Percentiles rank a stretch among this genome's conserved stretches.
These are phyloP conservation scores for Chlamydomonas asymmetrica DNA, from an alignment of 139 green algal species.

Conservation along the genomic window DNA sequence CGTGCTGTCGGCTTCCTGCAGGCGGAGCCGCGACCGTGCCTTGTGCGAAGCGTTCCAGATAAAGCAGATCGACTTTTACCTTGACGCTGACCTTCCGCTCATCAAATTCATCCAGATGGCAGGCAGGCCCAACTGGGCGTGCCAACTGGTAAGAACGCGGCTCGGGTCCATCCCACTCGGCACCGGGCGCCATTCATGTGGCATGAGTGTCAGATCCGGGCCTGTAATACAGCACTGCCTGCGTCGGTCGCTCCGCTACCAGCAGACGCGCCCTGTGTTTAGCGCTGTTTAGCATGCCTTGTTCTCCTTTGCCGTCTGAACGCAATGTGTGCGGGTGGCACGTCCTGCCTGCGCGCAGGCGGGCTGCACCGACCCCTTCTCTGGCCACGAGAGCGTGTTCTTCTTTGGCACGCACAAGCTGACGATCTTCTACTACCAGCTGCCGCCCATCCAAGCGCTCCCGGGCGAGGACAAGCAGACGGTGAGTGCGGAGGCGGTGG, in stretches of 20 bases:
- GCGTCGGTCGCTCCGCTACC: too few species aligned
- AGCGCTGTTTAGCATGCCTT: too few species aligned
- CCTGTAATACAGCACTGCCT: too few species aligned
- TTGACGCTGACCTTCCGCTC: slow-evolving; percentile 30
- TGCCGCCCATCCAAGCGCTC: slow-evolving; percentile 48
- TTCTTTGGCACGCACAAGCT: slow-evolving; percentile 23
- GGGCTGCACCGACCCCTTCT: slow-evolving; percentile 26
- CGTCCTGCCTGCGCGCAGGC: neutral
- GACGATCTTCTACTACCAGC: slow-evolving; percentile 29
- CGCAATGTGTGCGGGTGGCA: too few species aligned
- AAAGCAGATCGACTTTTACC: slow-evolving; percentile 75
- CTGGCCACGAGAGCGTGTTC: slow-evolving; percentile 25
- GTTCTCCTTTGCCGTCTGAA: too few species aligned
- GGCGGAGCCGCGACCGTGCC: slow-evolving; percentile 37
- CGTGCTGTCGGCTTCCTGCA: slow-evolving; percentile 66
- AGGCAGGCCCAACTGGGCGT: slow-evolving; percentile 5
- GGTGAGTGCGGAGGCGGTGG: too few species aligned
- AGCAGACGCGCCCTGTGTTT: too few species aligned
- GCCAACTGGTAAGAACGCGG: slow-evolving; percentile 18
- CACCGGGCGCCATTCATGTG: too few species aligned
- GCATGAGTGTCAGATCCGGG: too few species aligned
- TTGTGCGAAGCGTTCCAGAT: slow-evolving; percentile 70
- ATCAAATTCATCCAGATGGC: slow-evolving; percentile 21
- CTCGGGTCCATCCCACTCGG: slow-evolving; percentile 16
- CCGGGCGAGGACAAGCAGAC: slow-evolving; percentile 60